phyloP scores from a whole-genome alignment of 495 filamentous ascomycete genomes.

The Melanomma pulvis-pyrius region DNA sequence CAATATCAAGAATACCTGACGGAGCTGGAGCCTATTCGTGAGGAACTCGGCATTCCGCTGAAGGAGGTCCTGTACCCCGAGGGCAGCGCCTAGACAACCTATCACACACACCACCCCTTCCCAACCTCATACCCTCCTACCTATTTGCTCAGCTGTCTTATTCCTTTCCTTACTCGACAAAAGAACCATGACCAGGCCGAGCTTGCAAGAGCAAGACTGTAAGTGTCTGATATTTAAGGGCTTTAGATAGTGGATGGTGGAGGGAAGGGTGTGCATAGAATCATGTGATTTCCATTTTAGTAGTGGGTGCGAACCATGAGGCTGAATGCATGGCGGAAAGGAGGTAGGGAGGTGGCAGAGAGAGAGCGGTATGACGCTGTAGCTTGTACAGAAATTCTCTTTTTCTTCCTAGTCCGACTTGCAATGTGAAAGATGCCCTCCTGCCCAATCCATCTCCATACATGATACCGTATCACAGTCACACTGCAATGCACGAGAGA shows the following conservation, averaged over 20 bases:
- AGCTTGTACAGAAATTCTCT: conserved; percentile 23
- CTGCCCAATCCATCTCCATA: too few species aligned
- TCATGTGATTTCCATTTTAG: neutral
- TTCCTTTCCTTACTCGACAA: too few species aligned
- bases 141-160: too few species aligned
- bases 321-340: neutral
- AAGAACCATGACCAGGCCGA: too few species aligned
- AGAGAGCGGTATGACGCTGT: conserved; percentile 29
- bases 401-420: neutral
- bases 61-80: conserved; percentile 96
- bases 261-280: neutral
- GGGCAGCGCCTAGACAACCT: conserved; percentile 6
- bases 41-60: conserved; percentile 88
- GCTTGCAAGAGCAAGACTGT: neutral
- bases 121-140: too few species aligned
- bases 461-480: too few species aligned
- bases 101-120: neutral
- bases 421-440: too few species aligned
- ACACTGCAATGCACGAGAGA: too few species aligned
- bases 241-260: neutral
- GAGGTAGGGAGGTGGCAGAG: neutral
- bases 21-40: conserved; percentile 86
- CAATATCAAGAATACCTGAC: conserved; percentile 98
- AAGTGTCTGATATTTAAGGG: neutral
- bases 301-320: too few species aligned